Percentiles rank a stretch among this genome's conserved stretches.
Evolutionary conservation across 2,329 filamentous ascomycete species (phyloP).

Genomic region (Bretziella fagacearum): DNA sequence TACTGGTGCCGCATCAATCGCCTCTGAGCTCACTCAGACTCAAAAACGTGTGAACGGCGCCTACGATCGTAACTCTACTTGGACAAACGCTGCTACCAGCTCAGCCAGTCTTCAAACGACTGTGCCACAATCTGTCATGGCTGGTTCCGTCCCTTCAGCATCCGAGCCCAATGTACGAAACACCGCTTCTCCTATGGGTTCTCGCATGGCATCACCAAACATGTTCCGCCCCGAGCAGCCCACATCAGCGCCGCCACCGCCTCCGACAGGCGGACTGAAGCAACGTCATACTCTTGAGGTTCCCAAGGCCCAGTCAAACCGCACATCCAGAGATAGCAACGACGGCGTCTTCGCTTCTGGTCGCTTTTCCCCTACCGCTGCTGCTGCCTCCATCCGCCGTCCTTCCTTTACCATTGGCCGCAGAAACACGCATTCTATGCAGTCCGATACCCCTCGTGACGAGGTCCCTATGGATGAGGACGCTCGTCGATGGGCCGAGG

Average conservation of each 20-base stretch:
- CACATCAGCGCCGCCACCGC: slow-evolving; percentile 11
- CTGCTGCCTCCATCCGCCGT: slow-evolving; percentile 45
- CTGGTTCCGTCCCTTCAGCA: background rate
- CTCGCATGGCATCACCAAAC: slow-evolving; percentile 4
- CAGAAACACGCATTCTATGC: slow-evolving; percentile 66
- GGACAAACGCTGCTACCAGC: slow-evolving; percentile 5
- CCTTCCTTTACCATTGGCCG: slow-evolving; percentile 71
- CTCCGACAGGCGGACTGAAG: slow-evolving; percentile 39
- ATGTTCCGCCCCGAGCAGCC: slow-evolving; percentile 12
- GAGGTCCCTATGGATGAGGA: slow-evolving; percentile 80
- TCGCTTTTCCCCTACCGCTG: slow-evolving; percentile 51
- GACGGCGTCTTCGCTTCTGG: slow-evolving; percentile 55
- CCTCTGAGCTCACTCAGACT: slow-evolving; percentile 9
- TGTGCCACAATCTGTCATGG: background rate
- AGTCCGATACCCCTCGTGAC: slow-evolving; percentile 69
- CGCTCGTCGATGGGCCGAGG: slow-evolving; percentile 79
- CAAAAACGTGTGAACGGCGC: slow-evolving; percentile 8
- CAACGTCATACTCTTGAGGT: slow-evolving; percentile 84
- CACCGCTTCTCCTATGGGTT: slow-evolving; percentile 5
- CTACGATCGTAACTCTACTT: slow-evolving; percentile 3
- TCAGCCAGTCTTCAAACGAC: slow-evolving; percentile 3
- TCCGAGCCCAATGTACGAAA: slow-evolving; percentile 6
- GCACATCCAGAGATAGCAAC: slow-evolving; percentile 55
- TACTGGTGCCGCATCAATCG: slow-evolving; percentile 6
- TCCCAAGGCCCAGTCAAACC: slow-evolving; percentile 47